Evolutionary conservation across 805 yeast genomes (phyloP).

Genomic region (Hanseniaspora occidentalis): DNA sequence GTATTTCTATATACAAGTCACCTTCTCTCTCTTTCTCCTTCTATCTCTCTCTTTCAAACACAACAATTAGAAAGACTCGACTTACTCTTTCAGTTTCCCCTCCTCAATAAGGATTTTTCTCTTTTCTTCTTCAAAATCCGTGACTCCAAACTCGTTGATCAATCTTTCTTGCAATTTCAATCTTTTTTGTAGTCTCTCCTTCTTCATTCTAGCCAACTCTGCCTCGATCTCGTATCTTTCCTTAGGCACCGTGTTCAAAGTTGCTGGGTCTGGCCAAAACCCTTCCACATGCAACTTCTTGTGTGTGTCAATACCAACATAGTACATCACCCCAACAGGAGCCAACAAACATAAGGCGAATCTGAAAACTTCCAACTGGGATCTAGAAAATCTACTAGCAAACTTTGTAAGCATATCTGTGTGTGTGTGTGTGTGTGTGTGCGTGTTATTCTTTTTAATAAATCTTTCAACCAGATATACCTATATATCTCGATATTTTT

Average conservation of each 20-base stretch:
- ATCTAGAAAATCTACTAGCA: slow-evolving; percentile 29
- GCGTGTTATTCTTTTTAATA: slow-evolving; percentile 2
- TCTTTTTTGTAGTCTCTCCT: slow-evolving; percentile 64
- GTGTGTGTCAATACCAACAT: slow-evolving; percentile 84
- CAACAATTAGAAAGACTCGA: background rate
- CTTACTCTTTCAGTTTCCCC: background rate
- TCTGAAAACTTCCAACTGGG: slow-evolving; percentile 42
- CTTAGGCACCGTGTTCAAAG: slow-evolving; percentile 82
- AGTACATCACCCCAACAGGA: slow-evolving; percentile 88
- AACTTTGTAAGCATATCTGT: slow-evolving; percentile 6
- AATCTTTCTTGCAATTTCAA: slow-evolving; percentile 61
- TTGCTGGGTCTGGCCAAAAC: slow-evolving; percentile 94
- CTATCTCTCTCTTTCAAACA: too few species aligned
- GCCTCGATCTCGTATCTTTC: slow-evolving; percentile 87
- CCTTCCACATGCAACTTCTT: slow-evolving; percentile 82
- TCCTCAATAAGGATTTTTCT: slow-evolving; percentile 20
- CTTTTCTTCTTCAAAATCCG: slow-evolving; percentile 35
- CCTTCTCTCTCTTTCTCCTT: too few species aligned
- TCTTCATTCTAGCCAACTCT: slow-evolving; percentile 76
- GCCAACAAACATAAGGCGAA: slow-evolving; percentile 76
- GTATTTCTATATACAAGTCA: too few species aligned
- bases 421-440: slow-evolving; percentile 1
- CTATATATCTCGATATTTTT: too few species aligned
- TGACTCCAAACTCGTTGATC: slow-evolving; percentile 47
- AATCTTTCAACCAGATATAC: too few species aligned